Evolutionary conservation across 73 alveolate species (phyloP).

Genomic region (Stentor roeselii): DNA sequence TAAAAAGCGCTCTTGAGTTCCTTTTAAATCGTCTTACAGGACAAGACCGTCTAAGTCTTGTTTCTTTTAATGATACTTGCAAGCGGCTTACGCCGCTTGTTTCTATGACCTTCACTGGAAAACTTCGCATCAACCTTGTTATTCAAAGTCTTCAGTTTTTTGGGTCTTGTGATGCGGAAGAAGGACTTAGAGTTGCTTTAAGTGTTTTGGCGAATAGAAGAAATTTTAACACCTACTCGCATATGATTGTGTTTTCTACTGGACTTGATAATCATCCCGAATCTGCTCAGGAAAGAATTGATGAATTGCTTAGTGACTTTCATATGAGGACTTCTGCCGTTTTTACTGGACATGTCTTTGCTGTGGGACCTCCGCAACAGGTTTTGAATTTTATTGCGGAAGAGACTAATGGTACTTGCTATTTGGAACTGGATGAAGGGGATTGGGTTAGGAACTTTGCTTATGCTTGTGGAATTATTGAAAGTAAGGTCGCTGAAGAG

Average conservation of each 20-base stretch:
- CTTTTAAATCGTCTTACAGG: conserved; percentile 47
- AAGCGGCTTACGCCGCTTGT: conserved; percentile 43
- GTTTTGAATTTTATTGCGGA: neutral
- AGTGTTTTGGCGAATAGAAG: neutral
- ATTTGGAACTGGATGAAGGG: neutral
- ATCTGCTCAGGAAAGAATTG: neutral
- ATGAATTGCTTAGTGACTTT: neutral
- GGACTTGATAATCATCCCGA: neutral
- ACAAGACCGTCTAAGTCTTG: conserved; percentile 58
- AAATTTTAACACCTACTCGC: neutral
- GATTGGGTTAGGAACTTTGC: neutral
- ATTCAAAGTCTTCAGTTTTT: neutral
- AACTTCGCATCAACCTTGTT: conserved; percentile 33
- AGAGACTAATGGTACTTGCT: conserved; percentile 3
- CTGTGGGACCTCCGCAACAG: neutral
- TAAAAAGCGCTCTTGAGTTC: conserved; percentile 54
- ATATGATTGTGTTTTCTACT: neutral
- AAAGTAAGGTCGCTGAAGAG: neutral
- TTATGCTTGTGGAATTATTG: neutral
- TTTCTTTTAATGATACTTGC: conserved; percentile 55
- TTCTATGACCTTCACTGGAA: conserved; percentile 44
- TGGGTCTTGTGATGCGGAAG: neutral
- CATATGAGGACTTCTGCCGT: neutral
- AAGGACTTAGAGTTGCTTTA: neutral
- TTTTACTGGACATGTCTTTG: neutral